Conservation (phyloP, 345 rosid genomes). For the Eutrema japonicum region DNA sequence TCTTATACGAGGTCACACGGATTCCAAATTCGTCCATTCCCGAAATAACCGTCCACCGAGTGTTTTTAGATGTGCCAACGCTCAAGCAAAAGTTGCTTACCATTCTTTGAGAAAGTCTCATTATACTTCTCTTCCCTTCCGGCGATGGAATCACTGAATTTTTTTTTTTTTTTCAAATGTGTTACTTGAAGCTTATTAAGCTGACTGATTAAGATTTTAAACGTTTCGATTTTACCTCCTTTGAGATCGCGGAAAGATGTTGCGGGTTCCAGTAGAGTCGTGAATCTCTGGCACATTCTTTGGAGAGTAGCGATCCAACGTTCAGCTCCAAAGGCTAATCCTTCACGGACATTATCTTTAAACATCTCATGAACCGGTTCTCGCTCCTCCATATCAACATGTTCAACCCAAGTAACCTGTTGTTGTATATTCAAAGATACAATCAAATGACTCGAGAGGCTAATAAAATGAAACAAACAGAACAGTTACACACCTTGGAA, state of each 20-base stretch:
- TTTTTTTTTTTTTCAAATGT: neutral
- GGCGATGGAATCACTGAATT: slow-evolving; percentile 67
- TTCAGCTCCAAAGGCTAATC: slow-evolving; percentile 88
- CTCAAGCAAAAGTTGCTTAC: slow-evolving; percentile 79
- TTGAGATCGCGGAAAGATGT: slow-evolving; percentile 69
- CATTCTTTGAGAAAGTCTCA: slow-evolving; percentile 96
- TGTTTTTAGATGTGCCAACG: slow-evolving; percentile 74
- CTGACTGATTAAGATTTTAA: neutral
- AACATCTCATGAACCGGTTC: slow-evolving; percentile 57
- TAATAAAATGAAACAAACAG: slow-evolving; percentile 9
- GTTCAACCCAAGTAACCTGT: slow-evolving; percentile 95
- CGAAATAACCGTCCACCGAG: slow-evolving; percentile 63
- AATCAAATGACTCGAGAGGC: slow-evolving; percentile 18
- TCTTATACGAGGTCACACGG: slow-evolving; percentile 79
- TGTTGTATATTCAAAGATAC: neutral
- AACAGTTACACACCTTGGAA: slow-evolving; percentile 67
- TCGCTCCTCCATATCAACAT: slow-evolving; percentile 75
- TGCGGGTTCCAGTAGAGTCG: slow-evolving; percentile 62
- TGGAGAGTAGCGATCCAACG: slow-evolving; percentile 87
- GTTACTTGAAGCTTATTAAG: neutral
- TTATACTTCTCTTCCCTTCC: slow-evolving; percentile 92
- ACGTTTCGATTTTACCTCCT: slow-evolving; percentile 53
- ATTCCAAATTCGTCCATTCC: slow-evolving; percentile 70
- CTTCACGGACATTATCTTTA: slow-evolving; percentile 61
- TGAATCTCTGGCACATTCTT: slow-evolving; percentile 79